Percentiles rank a stretch among this genome's conserved stretches.
Evolutionary conservation across 1,284 basidiomycete species (phyloP).

Genomic region (Stereum hirsutum): DNA sequence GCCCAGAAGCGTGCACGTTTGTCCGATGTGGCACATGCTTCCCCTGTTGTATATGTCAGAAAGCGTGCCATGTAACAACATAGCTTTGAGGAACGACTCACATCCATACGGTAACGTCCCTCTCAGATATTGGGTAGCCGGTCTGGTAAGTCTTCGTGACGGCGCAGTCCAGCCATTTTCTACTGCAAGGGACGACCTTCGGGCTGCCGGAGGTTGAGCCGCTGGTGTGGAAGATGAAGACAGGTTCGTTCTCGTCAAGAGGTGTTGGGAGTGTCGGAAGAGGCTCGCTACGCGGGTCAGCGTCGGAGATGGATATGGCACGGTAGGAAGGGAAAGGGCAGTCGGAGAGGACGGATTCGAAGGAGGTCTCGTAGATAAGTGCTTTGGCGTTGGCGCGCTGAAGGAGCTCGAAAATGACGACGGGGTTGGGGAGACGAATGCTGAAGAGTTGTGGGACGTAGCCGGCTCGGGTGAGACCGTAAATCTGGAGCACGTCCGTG

Average conservation of each 20-base stretch:
- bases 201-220: slow-evolving; percentile 69
- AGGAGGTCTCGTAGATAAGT: slow-evolving; percentile 50
- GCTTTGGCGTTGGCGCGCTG: slow-evolving; percentile 45
- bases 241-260: slow-evolving; percentile 28
- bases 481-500: slow-evolving; percentile 58
- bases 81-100: slow-evolving; percentile 26
- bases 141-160: slow-evolving; percentile 47
- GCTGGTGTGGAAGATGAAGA: slow-evolving; percentile 67
- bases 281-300: slow-evolving; percentile 25
- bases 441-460: slow-evolving; percentile 68
- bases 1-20: slow-evolving; percentile 62
- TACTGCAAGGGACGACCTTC: slow-evolving; percentile 61
- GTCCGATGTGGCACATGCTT: slow-evolving; percentile 64
- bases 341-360: slow-evolving; percentile 21
- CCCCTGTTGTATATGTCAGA: slow-evolving; percentile 37
- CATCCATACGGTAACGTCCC: slow-evolving; percentile 65
- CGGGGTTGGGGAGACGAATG: slow-evolving; percentile 57
- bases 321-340: slow-evolving; percentile 40
- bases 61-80: slow-evolving; percentile 17
- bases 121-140: slow-evolving; percentile 37
- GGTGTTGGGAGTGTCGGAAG: slow-evolving; percentile 37
- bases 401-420: slow-evolving; percentile 57
- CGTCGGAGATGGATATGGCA: slow-evolving; percentile 29
- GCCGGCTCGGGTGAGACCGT: slow-evolving; percentile 61
- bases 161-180: slow-evolving; percentile 48